Base-by-base conservation (phyloP, 2,329 filamentous ascomycete species). In the Camptophora hylomeconis region DNA sequence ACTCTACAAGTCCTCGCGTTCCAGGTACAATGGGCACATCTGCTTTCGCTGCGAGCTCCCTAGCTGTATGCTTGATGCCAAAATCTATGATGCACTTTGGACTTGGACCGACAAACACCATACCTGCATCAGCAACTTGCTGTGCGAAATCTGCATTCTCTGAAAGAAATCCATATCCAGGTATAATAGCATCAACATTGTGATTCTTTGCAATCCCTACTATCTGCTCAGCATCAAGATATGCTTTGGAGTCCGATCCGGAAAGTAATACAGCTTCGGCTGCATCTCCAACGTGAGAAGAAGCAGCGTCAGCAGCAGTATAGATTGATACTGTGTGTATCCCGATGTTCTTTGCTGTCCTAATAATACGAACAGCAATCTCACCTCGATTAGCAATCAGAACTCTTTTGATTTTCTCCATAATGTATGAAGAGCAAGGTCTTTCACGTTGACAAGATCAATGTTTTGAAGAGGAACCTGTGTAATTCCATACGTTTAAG, bases 81-180 rank as follows among this genome's bases (percentile, higher is more conserved):
- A 75, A 69, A 0, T 58, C 59, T 33, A 64, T 58, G 28, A 75
- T 73, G 14, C 52, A 51, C 14, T 58, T 52, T 0, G 69, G 56
- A 8, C 57, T 61, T 2, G 75, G 75, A 0, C 75, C 74, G 9
- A 70, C 60, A 56, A 69, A 79, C 2, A 57, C 54, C 35, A 79
- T 56, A 0, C 70, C 74, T 2, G 63, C 64, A 6, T 60, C 52
- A 13, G 56, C 47, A 1, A 74, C 65, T 0, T 56, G 51, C 13
- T 56, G 47, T 0, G 74, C 72, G 44, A 79, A 78, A 4, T 66
- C 58, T 4, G 68, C 61, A 44, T 76, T 74, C 34, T 79, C 74
- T 0, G 67, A 67, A 1, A 80, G 50, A 35, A 77, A 78, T 0
- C 75, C 75, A 51, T 80, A 79, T 2, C 75, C 74, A 0, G 74